A percentile compares a stretch with the other conserved stretches of the same genome.
Conservation (phyloP, 2,329 filamentous ascomycete genomes). For the Monosporascus cannonballus region DNA sequence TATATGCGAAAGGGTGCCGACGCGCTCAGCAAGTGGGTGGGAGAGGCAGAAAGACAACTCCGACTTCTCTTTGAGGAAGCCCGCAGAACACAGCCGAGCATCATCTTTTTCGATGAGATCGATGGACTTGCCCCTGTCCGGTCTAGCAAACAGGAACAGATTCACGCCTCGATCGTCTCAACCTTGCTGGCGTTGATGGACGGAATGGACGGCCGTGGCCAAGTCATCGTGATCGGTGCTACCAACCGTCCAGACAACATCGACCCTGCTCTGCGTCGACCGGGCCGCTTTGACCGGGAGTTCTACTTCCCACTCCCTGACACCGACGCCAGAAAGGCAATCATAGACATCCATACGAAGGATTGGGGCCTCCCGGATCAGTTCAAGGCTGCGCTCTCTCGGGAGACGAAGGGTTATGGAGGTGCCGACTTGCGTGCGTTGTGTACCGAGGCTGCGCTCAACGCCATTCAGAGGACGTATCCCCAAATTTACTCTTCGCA, state of each 20-base stretch:
- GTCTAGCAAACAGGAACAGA: slow-evolving; percentile 98
- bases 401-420: slow-evolving; percentile 91
- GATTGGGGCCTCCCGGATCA: slow-evolving; percentile 77
- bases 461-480: slow-evolving; percentile 91
- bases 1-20: slow-evolving; percentile 99
- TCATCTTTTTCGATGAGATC: slow-evolving; percentile 99
- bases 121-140: slow-evolving; percentile 92
- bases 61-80: slow-evolving; percentile 93
- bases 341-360: slow-evolving; percentile 91
- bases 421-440: slow-evolving; percentile 91
- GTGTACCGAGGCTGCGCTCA: slow-evolving; percentile 92
- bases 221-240: slow-evolving; percentile 98
- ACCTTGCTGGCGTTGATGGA: slow-evolving; percentile 94
- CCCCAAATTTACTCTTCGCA: slow-evolving; percentile 92
- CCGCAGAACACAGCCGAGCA: slow-evolving; percentile 90
- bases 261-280: slow-evolving; percentile 87
- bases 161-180: slow-evolving; percentile 94
- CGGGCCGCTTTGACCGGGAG: slow-evolving; percentile 92
- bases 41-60: slow-evolving; percentile 93
- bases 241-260: slow-evolving; percentile 96
- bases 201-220: slow-evolving; percentile 95
- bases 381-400: slow-evolving; percentile 80
- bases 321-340: slow-evolving; percentile 70
- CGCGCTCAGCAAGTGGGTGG: slow-evolving; percentile 97
- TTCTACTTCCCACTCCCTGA: slow-evolving; percentile 96